Evolutionary conservation across 1,284 basidiomycete genomes (phyloP).

Genomic region (Puccinia hordei): DNA sequence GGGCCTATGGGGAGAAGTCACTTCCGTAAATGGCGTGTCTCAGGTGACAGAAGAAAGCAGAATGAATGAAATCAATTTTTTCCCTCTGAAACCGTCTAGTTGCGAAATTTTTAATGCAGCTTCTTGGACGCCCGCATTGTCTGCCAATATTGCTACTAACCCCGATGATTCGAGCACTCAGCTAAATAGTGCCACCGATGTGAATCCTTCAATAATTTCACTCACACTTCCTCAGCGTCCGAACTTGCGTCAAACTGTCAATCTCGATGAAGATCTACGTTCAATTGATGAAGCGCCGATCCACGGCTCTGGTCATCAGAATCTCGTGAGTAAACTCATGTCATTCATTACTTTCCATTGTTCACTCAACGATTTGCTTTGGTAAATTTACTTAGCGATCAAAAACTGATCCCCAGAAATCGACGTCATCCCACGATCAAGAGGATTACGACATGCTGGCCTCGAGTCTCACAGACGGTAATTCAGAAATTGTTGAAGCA

Average conservation of each 20-base stretch:
- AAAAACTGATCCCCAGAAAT: not conserved
- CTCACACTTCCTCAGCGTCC: conserved; percentile 21
- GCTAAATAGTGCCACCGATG: not conserved
- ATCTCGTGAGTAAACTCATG: conserved; percentile 12
- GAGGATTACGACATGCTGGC: conserved; percentile 49
- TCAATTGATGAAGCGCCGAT: not conserved
- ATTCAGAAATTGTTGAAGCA: conserved; percentile 1
- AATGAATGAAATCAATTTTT: conserved; percentile 36
- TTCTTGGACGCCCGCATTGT: conserved; percentile 27
- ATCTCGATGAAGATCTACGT: conserved; percentile 7
- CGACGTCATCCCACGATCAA: conserved; percentile 19
- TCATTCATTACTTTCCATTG: not conserved
- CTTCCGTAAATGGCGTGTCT: not conserved
- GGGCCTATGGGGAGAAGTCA: conserved; percentile 19
- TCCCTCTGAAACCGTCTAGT: conserved; percentile 21
- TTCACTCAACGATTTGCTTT: not conserved
- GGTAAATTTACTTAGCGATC: conserved; percentile 9
- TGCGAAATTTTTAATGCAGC: conserved; percentile 5
- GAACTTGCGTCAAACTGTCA: conserved; percentile 18
- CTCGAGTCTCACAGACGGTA: conserved; percentile 22
- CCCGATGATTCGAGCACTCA: not conserved
- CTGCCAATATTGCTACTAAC: not conserved
- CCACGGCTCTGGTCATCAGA: not conserved
- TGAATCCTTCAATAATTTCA: conserved; percentile 9
- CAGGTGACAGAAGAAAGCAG: conserved; percentile 2